phyloP scores from a whole-genome alignment of 768 basidiomycete genomes.

The Roridomyces roridus region DNA sequence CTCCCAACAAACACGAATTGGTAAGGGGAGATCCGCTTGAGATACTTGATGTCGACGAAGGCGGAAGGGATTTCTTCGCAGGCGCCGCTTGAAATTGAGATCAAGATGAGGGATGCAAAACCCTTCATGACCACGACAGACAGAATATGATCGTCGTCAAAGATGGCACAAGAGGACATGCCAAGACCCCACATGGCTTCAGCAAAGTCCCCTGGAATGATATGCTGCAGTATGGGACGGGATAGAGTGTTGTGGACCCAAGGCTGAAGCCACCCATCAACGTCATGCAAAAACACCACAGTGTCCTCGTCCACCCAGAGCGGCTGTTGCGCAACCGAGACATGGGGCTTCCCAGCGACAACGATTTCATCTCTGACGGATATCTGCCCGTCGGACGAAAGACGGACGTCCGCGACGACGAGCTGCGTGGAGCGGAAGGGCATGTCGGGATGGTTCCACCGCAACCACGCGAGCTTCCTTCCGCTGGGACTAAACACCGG shows the following conservation, averaged over 20 bases:
- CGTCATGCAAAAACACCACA: constrained; percentile 3
- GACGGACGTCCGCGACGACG: neutral
- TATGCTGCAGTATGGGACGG: neutral
- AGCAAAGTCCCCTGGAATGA: constrained; percentile 1
- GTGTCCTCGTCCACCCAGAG: constrained; percentile 7
- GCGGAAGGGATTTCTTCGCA: constrained; percentile 2
- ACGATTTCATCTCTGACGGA: neutral
- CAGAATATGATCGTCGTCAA: constrained; percentile 3
- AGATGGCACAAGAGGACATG: constrained; percentile 7
- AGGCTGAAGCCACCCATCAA: constrained; percentile 10
- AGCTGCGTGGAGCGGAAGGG: constrained; percentile 8
- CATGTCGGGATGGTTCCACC: constrained; percentile 14
- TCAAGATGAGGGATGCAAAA: neutral
- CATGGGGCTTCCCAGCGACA: neutral
- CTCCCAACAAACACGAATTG: constrained; percentile 2
- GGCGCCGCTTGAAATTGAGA: constrained; percentile 3
- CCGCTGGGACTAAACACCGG: constrained; percentile 10
- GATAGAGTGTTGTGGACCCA: constrained; percentile 9
- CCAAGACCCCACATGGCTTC: constrained; percentile 15
- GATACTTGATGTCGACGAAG: constrained; percentile 11
- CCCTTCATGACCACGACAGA: neutral
- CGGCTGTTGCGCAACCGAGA: constrained; percentile 6
- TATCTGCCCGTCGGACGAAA: neutral
- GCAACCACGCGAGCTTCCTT: constrained; percentile 4
- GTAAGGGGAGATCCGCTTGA: neutral